phyloP scores from a whole-genome alignment of 1,284 basidiomycete species.

The Microbotryum intermedium region DNA sequence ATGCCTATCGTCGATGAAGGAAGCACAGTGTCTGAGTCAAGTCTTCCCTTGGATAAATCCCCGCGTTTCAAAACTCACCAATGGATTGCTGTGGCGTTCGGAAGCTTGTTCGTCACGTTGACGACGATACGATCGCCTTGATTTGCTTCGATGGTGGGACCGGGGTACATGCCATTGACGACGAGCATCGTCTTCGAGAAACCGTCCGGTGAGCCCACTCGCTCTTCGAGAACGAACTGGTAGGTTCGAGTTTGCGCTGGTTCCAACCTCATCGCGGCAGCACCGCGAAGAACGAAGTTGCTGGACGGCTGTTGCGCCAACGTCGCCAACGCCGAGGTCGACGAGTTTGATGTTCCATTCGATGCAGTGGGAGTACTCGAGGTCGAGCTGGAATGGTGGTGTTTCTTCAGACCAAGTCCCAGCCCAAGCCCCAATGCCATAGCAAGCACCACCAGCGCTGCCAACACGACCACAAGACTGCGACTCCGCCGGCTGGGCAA shows the following conservation, averaged over 20 bases:
- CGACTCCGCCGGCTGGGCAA: background rate
- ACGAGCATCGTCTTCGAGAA: conserved; percentile 24
- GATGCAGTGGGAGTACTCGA: background rate
- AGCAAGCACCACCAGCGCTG: background rate
- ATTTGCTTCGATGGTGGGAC: conserved; percentile 27
- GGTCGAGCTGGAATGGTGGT: too few species aligned
- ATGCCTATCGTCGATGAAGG: conserved; percentile 20
- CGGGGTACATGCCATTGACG: conserved; percentile 29
- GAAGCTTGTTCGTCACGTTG: conserved; percentile 21
- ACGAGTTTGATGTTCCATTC: background rate
- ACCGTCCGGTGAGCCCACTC: conserved; percentile 23
- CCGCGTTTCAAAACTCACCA: conserved; percentile 10
- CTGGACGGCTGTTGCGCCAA: background rate
- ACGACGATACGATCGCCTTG: conserved; percentile 23
- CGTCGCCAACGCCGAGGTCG: background rate
- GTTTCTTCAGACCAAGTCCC: background rate
- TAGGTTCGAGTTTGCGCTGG: conserved; percentile 13
- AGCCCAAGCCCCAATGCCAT: background rate
- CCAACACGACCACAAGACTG: background rate
- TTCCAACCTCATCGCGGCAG: conserved; percentile 5
- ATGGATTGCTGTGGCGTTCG: conserved; percentile 22
- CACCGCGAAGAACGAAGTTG: background rate
- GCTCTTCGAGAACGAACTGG: conserved; percentile 24
- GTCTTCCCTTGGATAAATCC: too few species aligned
- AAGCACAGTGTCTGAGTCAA: too few species aligned